These are phyloP conservation scores for Trichoderma gamsii DNA, from an alignment of 495 filamentous ascomycete species.

Conservation along the genomic window DNA sequence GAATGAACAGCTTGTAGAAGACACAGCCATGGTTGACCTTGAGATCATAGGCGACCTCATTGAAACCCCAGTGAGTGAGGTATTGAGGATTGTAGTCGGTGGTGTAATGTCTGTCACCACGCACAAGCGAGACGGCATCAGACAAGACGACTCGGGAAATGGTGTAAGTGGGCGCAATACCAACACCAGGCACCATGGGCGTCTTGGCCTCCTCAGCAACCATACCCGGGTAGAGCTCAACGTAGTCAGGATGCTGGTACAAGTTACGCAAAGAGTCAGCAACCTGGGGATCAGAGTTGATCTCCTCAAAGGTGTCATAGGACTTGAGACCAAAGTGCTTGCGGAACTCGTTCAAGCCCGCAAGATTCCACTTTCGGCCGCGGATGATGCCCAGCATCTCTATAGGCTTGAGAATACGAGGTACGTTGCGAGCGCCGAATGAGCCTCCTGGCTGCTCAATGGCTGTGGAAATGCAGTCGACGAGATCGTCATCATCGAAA, in stretches of 20 bases:
- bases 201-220: conserved; percentile 76
- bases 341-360: conserved; percentile 82
- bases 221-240: conserved; percentile 77
- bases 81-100: conserved; percentile 62
- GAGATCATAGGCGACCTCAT: conserved; percentile 34
- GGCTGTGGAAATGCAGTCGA: conserved; percentile 56
- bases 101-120: conserved; percentile 84
- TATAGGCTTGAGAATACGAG: conserved; percentile 61
- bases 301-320: conserved; percentile 75
- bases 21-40: conserved; percentile 77
- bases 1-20: conserved; percentile 74
- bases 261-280: conserved; percentile 63
- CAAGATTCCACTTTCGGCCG: conserved; percentile 73
- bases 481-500: conserved; percentile 63
- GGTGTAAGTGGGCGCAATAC: conserved; percentile 75
- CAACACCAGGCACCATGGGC: conserved; percentile 68
- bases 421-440: conserved; percentile 70
- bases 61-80: conserved; percentile 76
- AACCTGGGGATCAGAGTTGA: conserved; percentile 73
- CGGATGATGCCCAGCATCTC: conserved; percentile 86
- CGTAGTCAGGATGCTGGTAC: conserved; percentile 65
- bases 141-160: conserved; percentile 78
- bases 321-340: conserved; percentile 70
- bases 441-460: conserved; percentile 60
- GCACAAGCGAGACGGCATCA: conserved; percentile 78